phyloP scores from a whole-genome alignment of 2,329 filamentous ascomycete species.

The Tolypocladium pustulatum region DNA sequence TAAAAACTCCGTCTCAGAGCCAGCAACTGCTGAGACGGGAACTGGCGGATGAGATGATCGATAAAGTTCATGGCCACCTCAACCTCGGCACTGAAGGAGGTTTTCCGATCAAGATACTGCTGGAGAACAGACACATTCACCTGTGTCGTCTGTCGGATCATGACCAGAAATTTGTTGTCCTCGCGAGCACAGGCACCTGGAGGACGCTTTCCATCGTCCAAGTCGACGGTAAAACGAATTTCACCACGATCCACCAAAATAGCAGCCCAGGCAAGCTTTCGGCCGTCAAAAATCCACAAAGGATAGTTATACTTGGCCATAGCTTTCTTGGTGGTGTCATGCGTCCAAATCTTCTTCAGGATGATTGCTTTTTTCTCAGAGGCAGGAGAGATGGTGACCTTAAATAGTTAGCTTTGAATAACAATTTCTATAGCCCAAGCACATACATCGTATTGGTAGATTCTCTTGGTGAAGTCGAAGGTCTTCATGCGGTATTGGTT shows the following conservation, averaged over 20 bases:
- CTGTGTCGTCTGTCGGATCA: conserved; percentile 52
- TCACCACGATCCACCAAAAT: conserved; percentile 33
- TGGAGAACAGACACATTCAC: conserved; percentile 59
- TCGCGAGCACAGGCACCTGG: conserved; percentile 18
- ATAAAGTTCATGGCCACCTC: conserved; percentile 81
- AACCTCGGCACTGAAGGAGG: conserved; percentile 53
- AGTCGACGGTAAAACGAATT: conserved; percentile 52
- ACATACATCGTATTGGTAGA: conserved; percentile 75
- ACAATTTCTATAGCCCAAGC: conserved; percentile 24
- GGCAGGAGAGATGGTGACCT: conserved; percentile 58
- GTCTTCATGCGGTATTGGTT: conserved; percentile 66
- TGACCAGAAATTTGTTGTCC: conserved; percentile 46
- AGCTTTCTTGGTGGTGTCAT: conserved; percentile 43
- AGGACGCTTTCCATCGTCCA: conserved; percentile 56
- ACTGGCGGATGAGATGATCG: conserved; percentile 78
- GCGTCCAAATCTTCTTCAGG: conserved; percentile 68
- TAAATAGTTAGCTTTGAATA: conserved; percentile 3
- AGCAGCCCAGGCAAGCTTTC: conserved; percentile 69
- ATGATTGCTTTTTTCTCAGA: conserved; percentile 51
- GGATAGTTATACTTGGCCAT: conserved; percentile 35
- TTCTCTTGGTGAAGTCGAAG: conserved; percentile 44
- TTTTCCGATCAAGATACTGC: conserved; percentile 52
- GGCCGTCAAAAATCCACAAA: conserved; percentile 68
- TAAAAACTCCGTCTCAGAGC: conserved; percentile 81
- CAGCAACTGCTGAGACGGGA: conserved; percentile 56